These are phyloP conservation scores for Aspergillus viridinutans DNA, from an alignment of 2,329 filamentous ascomycete species.

Conservation along the genomic window DNA sequence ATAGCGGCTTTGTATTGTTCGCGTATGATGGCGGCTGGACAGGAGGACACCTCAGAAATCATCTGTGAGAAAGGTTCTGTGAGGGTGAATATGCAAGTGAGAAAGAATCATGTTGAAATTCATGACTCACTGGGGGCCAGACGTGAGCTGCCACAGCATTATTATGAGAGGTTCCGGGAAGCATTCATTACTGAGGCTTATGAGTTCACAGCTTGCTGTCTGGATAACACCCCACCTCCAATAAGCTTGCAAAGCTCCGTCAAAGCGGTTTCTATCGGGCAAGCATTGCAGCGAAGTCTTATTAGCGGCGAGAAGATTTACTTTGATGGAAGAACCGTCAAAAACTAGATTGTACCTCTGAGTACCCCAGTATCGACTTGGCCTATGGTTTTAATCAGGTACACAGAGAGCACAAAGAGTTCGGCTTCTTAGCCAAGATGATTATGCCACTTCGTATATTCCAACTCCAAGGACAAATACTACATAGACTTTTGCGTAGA, in stretches of 20 bases:
- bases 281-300: constrained; percentile 55
- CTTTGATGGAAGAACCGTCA: constrained; percentile 45
- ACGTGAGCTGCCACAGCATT: constrained; percentile 58
- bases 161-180: constrained; percentile 61
- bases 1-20: constrained; percentile 62
- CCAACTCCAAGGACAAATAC: no score
- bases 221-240: constrained; percentile 54
- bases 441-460: no score
- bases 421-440: no score
- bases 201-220: constrained; percentile 57
- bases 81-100: constrained; percentile 57
- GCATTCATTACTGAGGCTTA: constrained; percentile 63
- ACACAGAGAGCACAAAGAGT: no score
- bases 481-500: no score
- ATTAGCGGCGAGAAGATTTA: constrained; percentile 53
- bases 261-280: constrained; percentile 55
- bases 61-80: constrained; percentile 64
- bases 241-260: constrained; percentile 57
- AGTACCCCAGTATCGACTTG: no score
- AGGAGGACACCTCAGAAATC: constrained; percentile 64
- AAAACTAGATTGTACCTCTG: no score
- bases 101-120: constrained; percentile 53
- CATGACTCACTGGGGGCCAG: constrained; percentile 52
- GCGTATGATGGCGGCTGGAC: constrained; percentile 65
- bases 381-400: no score